phyloP scores from a whole-genome alignment of 1,284 basidiomycete species.

The Neolentinus lepideus region DNA sequence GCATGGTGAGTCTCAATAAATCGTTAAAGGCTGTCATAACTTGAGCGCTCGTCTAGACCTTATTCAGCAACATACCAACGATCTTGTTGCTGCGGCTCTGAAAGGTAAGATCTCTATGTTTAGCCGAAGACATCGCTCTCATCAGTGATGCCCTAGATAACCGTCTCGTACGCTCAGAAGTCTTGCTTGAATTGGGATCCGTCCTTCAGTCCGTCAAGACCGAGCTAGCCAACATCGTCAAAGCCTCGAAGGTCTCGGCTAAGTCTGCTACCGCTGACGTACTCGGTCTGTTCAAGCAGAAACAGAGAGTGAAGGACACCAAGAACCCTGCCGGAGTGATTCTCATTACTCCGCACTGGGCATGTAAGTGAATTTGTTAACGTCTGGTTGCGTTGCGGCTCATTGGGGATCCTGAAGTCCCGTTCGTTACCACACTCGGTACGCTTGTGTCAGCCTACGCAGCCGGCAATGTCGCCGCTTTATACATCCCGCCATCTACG shows the following conservation, averaged over 20 bases:
- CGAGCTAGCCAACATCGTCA: not conserved
- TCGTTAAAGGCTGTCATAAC: not conserved
- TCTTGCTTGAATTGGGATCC: slow-evolving; percentile 2
- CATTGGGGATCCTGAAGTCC: slow-evolving; percentile 1
- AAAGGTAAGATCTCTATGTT: not conserved
- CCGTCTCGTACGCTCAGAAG: slow-evolving; percentile 3
- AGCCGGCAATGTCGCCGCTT: slow-evolving; percentile 4
- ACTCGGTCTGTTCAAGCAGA: not conserved
- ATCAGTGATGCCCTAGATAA: not conserved
- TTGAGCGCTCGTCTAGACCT: not conserved
- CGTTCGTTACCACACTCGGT: slow-evolving; percentile 4
- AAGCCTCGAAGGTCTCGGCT: not conserved
- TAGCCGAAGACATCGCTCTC: not conserved
- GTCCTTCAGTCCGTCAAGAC: slow-evolving; percentile 1
- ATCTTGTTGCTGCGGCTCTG: not conserved
- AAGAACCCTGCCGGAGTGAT: slow-evolving; percentile 3
- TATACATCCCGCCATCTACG: not conserved
- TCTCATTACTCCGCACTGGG: slow-evolving; percentile 4
- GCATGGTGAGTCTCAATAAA: slow-evolving; percentile 1
- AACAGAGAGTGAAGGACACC: not conserved
- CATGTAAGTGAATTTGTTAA: slow-evolving; percentile 1
- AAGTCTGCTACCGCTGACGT: not conserved
- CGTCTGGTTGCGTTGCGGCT: not conserved
- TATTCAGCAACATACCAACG: not conserved
- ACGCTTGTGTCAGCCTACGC: slow-evolving; percentile 1